Conservation (phyloP, 345 rosid genomes). For the Stellera chamaejasme region DNA sequence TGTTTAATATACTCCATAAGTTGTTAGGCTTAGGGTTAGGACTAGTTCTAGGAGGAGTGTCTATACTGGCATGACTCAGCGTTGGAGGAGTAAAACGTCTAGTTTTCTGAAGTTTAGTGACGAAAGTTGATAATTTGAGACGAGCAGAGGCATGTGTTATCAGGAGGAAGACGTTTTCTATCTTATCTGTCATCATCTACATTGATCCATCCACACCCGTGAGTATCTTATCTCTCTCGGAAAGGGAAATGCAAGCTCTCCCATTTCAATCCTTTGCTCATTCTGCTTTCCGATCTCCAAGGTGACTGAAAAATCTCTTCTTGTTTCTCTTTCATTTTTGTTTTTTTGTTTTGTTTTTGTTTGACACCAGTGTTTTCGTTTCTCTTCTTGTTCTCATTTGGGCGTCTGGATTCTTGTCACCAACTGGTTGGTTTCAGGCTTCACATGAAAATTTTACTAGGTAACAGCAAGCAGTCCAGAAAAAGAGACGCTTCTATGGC, state of each 20-base stretch:
- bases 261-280: conserved; percentile 7
- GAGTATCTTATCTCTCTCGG: too few relatives aligned
- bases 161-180: too few relatives aligned
- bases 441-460: neutral
- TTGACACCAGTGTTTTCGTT: neutral
- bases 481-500: conserved; percentile 6
- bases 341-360: neutral
- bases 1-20: too few relatives aligned
- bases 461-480: conserved; percentile 1
- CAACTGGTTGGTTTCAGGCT: neutral
- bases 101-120: too few relatives aligned
- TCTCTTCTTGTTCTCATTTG: neutral
- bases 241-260: conserved; percentile 12
- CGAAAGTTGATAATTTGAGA: too few relatives aligned
- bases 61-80: too few relatives aligned
- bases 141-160: too few relatives aligned
- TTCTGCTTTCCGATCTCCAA: conserved; percentile 4
- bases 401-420: neutral
- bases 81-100: too few relatives aligned
- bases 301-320: conserved; percentile 9
- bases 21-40: too few relatives aligned
- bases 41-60: too few relatives aligned
- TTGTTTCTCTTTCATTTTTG: neutral
- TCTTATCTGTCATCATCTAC: too few relatives aligned
- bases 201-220: too few relatives aligned